phyloP scores from a whole-genome alignment of 495 filamentous ascomycete species.

The Aspergillus biplanus region DNA sequence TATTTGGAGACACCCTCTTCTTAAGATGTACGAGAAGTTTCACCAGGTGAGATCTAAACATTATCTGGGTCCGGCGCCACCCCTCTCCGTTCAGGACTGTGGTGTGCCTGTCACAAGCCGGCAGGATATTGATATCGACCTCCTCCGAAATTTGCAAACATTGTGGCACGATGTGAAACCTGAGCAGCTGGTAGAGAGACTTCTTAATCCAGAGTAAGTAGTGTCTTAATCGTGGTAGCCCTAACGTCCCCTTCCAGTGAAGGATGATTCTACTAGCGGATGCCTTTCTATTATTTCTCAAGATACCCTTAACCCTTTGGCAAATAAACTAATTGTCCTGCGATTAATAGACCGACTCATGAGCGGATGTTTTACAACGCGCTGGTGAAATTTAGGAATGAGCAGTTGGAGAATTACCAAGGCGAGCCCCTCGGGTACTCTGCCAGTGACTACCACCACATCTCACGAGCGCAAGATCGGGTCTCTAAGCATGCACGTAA shows the following conservation, averaged over 20 bases:
- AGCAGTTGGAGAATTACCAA: conserved; percentile 81
- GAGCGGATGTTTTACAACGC: conserved; percentile 91
- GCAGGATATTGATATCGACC: conserved; percentile 72
- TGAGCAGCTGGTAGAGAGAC: conserved; percentile 65
- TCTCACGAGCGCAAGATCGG: conserved; percentile 55
- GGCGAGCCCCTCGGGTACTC: conserved; percentile 74
- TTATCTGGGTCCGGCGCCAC: conserved; percentile 58
- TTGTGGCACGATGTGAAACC: conserved; percentile 84
- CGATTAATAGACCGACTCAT: conserved; percentile 66
- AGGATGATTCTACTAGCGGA: too few species aligned
- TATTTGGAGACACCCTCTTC: conserved; percentile 82
- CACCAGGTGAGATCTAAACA: conserved; percentile 51
- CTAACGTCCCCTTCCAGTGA: too few species aligned
- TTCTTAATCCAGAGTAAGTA: conserved; percentile 71
- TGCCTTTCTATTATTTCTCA: too few species aligned
- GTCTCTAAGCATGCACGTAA: conserved; percentile 46
- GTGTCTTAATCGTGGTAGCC: too few species aligned
- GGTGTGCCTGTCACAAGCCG: conserved; percentile 51
- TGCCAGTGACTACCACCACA: conserved; percentile 84
- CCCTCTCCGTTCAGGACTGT: conserved; percentile 56
- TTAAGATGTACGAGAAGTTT: conserved; percentile 77
- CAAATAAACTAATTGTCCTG: conserved; percentile 6
- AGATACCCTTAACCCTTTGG: too few species aligned
- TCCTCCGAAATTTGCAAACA: conserved; percentile 81
- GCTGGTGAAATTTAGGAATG: conserved; percentile 76